These are phyloP conservation scores for Noccaea caerulescens DNA, from an alignment of 345 rosid species.

Conservation along the genomic window DNA sequence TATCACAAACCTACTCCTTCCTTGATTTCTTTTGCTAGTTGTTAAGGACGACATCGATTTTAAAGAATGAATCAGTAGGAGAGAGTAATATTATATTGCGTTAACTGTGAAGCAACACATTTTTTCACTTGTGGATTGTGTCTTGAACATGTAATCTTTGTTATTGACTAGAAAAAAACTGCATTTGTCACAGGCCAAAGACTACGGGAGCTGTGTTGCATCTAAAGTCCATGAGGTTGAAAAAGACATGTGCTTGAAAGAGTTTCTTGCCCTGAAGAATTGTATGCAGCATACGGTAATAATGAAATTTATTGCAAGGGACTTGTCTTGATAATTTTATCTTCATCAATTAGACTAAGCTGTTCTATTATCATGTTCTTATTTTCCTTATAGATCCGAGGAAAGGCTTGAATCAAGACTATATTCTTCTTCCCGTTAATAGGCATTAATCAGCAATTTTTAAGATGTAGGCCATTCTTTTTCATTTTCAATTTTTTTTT, in stretches of 20 bases:
- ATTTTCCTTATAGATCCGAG: conserved; percentile 54
- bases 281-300: conserved; percentile 97
- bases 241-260: conserved; percentile 83
- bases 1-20: no score
- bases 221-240: conserved; percentile 87
- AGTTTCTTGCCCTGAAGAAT: conserved; percentile 74
- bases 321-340: background rate
- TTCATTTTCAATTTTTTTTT: background rate
- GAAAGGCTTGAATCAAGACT: conserved; percentile 48
- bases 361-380: conserved; percentile 34
- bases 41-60: background rate
- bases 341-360: conserved; percentile 16
- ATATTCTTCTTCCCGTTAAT: conserved; percentile 11
- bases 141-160: conserved; percentile 22
- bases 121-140: background rate
- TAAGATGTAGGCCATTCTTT: conserved; percentile 30
- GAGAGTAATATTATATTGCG: background rate
- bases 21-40: background rate
- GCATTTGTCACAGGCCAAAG: conserved; percentile 65
- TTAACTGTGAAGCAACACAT: background rate
- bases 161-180: conserved; percentile 26
- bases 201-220: conserved; percentile 87
- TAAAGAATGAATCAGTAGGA: background rate
- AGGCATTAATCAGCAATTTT: conserved; percentile 18
- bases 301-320: conserved; percentile 13